Percentiles rank a stretch among this genome's conserved stretches.
These are phyloP conservation scores for Backusella psychrophila DNA, from an alignment of 192 early-diverging fungal species.

Conservation along the genomic window DNA sequence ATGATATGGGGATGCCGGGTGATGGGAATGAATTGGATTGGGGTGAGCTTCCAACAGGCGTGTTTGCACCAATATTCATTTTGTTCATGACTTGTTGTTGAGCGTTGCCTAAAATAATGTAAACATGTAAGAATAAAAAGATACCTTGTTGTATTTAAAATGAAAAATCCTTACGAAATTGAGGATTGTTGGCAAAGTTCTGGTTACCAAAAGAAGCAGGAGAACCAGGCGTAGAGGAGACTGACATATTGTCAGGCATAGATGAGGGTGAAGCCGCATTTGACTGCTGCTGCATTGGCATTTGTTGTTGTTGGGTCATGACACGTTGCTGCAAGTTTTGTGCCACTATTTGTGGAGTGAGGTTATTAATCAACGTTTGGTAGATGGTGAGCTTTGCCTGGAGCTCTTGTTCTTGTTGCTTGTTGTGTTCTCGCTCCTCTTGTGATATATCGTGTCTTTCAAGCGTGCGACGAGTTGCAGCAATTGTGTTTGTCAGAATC, in stretches of 20 bases:
- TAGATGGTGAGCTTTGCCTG: slow-evolving; percentile 25
- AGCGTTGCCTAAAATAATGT: not conserved
- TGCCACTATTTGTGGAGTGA: slow-evolving; percentile 14
- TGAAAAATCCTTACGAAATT: not conserved
- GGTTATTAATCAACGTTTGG: slow-evolving; percentile 26
- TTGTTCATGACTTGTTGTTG: slow-evolving; percentile 2
- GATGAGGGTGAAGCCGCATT: not conserved
- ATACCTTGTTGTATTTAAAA: no score
- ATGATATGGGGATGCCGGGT: not conserved
- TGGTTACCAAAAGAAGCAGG: slow-evolving; percentile 22
- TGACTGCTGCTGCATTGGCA: slow-evolving; percentile 4
- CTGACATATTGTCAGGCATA: slow-evolving; percentile 6
- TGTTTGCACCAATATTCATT: not conserved
- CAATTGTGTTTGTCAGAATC: slow-evolving; percentile 18
- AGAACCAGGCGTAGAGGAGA: slow-evolving; percentile 24
- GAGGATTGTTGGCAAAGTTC: not conserved
- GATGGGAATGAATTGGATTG: not conserved
- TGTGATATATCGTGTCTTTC: slow-evolving; percentile 22
- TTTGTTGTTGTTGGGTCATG: slow-evolving; percentile 2
- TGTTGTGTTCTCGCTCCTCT: slow-evolving; percentile 25
- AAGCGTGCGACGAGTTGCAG: slow-evolving; percentile 9
- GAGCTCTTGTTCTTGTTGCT: slow-evolving; percentile 20
- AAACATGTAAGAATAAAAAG: not conserved
- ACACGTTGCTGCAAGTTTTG: slow-evolving; percentile 29
- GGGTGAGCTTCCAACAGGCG: not conserved